phyloP scores from a whole-genome alignment of 495 filamentous ascomycete genomes.

The Letharia columbiana region DNA sequence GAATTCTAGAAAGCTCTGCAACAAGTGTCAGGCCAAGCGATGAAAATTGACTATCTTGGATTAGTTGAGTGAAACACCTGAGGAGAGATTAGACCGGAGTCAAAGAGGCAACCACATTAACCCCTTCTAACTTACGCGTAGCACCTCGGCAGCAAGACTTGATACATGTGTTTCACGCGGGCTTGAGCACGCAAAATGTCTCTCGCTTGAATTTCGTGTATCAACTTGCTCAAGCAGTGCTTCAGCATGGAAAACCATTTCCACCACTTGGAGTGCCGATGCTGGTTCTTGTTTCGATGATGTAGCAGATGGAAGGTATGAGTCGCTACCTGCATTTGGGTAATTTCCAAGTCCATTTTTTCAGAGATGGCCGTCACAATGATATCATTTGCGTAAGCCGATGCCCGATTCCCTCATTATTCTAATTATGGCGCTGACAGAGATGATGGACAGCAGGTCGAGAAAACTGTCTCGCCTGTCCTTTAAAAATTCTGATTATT shows the following conservation, averaged over 20 bases:
- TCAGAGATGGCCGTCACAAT: background rate
- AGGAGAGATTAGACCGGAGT: constrained; percentile 7
- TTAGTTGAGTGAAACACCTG: constrained; percentile 60
- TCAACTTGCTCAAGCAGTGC: constrained; percentile 49
- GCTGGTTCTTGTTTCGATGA: constrained; percentile 79
- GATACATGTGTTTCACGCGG: constrained; percentile 27
- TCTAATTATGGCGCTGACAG: no score
- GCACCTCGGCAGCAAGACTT: constrained; percentile 35
- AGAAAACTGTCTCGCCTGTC: no score
- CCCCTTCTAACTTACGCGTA: constrained; percentile 35
- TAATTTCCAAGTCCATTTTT: constrained; percentile 4
- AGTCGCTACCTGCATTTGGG: constrained; percentile 20
- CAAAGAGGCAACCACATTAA: background rate
- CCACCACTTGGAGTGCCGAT: constrained; percentile 65
- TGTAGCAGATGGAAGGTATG: constrained; percentile 53
- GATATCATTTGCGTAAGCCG: background rate
- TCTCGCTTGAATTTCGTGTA: constrained; percentile 32
- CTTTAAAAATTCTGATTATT: no score
- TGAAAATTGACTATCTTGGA: constrained; percentile 66
- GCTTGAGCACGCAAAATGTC: constrained; percentile 3
- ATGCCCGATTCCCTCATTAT: no score
- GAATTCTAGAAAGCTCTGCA: constrained; percentile 53
- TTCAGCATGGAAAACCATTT: constrained; percentile 57
- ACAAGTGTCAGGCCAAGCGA: constrained; percentile 68
- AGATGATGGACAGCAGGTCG: no score